Conservation (phyloP, 441 rosid genomes). For the Pelargonium cotyledonis region DNA sequence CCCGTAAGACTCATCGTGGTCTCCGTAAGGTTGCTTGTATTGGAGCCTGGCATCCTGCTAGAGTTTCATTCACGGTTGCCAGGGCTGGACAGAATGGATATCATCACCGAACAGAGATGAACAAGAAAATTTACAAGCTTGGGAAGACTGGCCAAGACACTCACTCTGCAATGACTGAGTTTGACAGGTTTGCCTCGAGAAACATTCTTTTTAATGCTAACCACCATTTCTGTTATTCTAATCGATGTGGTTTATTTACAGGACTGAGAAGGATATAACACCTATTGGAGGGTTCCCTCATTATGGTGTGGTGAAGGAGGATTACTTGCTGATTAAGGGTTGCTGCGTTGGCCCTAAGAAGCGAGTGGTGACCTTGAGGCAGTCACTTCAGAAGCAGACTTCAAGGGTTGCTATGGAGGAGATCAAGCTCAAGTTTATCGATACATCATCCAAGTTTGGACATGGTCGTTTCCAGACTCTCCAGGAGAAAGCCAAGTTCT, state of each 20-base stretch:
- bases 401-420: conserved; percentile 48
- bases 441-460: conserved; percentile 39
- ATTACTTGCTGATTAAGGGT: conserved; percentile 53
- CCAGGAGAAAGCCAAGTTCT: conserved; percentile 47
- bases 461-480: conserved; percentile 52
- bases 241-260: conserved; percentile 1
- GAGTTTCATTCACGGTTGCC: conserved; percentile 87
- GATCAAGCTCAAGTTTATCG: conserved; percentile 49
- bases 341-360: conserved; percentile 56
- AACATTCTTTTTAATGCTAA: too few relatives aligned
- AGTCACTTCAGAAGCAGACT: conserved; percentile 44
- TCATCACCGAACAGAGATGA: conserved; percentile 88
- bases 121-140: conserved; percentile 78
- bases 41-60: conserved; percentile 97
- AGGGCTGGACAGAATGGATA: conserved; percentile 96
- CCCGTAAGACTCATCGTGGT: conserved; percentile 93
- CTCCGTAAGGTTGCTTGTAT: conserved; percentile 94
- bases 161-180: conserved; percentile 65
- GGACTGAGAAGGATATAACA: conserved; percentile 60
- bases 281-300: conserved; percentile 64
- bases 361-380: conserved; percentile 60
- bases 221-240: not conserved
- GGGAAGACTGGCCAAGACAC: conserved; percentile 71
- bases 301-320: conserved; percentile 53
- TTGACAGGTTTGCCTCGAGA: conserved; percentile 48